Evolutionary conservation across 2,329 filamentous ascomycete genomes (phyloP).

Genomic region (Diaporthe ilicicola): DNA sequence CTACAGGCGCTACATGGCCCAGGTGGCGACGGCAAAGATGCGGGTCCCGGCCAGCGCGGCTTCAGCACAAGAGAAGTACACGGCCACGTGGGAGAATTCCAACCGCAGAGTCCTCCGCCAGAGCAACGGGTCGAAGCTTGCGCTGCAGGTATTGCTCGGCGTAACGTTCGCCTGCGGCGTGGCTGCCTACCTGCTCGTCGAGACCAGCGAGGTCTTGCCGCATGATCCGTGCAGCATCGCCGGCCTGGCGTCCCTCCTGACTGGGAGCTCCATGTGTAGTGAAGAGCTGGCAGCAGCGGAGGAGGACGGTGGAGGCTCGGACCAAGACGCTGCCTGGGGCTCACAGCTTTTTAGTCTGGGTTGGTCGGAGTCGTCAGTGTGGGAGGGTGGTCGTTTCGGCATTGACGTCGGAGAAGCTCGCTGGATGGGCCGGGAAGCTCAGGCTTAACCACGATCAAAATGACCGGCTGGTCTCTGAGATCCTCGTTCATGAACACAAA

Average conservation of each 20-base stretch:
- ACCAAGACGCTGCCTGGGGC: background rate
- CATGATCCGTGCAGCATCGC: constrained; percentile 10
- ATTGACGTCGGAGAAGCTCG: background rate
- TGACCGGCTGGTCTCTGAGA: too few species aligned
- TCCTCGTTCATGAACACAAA: too few species aligned
- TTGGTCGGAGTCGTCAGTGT: background rate
- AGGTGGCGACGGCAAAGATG: background rate
- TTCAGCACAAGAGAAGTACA: background rate
- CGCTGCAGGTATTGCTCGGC: background rate
- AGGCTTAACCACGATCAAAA: too few species aligned
- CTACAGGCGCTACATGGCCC: background rate
- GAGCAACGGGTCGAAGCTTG: background rate
- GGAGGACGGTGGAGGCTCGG: too few species aligned
- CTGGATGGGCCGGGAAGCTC: background rate
- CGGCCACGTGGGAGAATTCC: background rate
- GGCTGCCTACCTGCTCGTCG: background rate
- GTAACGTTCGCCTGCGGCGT: background rate
- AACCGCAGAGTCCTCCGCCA: background rate
- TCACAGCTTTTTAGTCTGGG: background rate
- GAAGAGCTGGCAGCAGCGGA: background rate
- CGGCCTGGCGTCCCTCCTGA: background rate
- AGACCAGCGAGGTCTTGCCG: background rate
- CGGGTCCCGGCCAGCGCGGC: background rate
- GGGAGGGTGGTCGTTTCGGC: background rate
- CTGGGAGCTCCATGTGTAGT: background rate